phyloP scores from a whole-genome alignment of 2,329 filamentous ascomycete genomes.

The Phoma sp. region DNA sequence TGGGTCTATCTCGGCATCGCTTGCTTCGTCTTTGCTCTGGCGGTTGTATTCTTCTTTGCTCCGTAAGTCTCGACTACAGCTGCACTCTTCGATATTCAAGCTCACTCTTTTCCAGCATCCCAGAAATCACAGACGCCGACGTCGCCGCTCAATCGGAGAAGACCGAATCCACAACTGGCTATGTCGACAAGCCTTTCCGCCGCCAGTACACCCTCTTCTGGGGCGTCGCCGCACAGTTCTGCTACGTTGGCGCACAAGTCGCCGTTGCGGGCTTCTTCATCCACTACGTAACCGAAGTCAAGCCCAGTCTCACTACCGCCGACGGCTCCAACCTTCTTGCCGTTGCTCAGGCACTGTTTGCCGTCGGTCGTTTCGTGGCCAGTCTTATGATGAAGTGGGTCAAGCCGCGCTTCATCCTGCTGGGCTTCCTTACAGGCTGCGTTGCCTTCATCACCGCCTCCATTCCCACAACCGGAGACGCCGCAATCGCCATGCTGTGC shows the following conservation, averaged over 20 bases:
- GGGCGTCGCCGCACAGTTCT: constrained; percentile 61
- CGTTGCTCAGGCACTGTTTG: constrained; percentile 62
- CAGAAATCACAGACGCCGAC: constrained; percentile 65
- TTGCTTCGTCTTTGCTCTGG: constrained; percentile 63
- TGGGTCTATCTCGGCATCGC: constrained; percentile 68
- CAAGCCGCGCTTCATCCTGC: constrained; percentile 62
- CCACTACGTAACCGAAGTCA: constrained; percentile 49
- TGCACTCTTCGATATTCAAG: no score
- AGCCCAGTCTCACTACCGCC: constrained; percentile 41
- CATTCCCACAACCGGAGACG: constrained; percentile 50
- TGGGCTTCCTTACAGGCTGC: constrained; percentile 58
- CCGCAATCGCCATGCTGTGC: constrained; percentile 54
- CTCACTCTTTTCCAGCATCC: constrained; percentile 44
- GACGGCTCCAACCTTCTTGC: constrained; percentile 50
- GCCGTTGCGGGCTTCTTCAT: constrained; percentile 56
- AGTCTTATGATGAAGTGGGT: constrained; percentile 59
- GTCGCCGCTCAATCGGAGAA: constrained; percentile 58
- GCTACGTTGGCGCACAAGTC: constrained; percentile 66
- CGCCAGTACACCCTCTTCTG: constrained; percentile 58
- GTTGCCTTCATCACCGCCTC: constrained; percentile 58
- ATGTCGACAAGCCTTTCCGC: constrained; percentile 55
- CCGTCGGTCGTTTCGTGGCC: constrained; percentile 61
- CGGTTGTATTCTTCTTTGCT: constrained; percentile 64
- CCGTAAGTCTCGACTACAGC: constrained; percentile 37
- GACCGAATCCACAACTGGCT: constrained; percentile 35